A percentile compares a stretch with the other conserved stretches of the same genome.
These are phyloP conservation scores for Aspergillus steynii DNA, from an alignment of 495 filamentous ascomycete species.

Conservation along the genomic window DNA sequence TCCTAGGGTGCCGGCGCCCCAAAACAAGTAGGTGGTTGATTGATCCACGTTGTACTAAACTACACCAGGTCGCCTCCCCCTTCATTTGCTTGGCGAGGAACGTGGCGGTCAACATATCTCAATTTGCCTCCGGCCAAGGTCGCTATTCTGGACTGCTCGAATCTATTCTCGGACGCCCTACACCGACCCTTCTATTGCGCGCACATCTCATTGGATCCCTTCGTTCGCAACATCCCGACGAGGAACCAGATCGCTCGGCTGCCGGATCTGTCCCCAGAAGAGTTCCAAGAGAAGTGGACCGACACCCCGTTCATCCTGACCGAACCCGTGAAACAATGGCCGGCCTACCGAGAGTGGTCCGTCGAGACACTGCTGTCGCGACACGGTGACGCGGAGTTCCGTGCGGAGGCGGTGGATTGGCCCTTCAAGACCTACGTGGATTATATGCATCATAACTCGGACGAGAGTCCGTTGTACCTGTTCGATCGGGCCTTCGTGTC, in stretches of 20 bases:
- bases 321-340: slow-evolving; percentile 80
- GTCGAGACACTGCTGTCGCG: slow-evolving; percentile 59
- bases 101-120: slow-evolving; percentile 83
- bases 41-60: slow-evolving; percentile 1
- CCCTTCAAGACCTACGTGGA: slow-evolving; percentile 72
- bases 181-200: slow-evolving; percentile 92
- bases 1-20: neutral
- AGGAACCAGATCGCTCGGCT: slow-evolving; percentile 74
- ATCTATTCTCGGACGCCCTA: slow-evolving; percentile 87
- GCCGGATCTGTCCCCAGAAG: slow-evolving; percentile 63
- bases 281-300: slow-evolving; percentile 76
- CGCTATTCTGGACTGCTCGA: slow-evolving; percentile 58
- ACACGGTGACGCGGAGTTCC: slow-evolving; percentile 70
- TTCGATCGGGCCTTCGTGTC: slow-evolving; percentile 87
- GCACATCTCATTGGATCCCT: slow-evolving; percentile 66
- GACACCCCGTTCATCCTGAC: slow-evolving; percentile 87
- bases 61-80: slow-evolving; percentile 35
- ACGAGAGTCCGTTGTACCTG: slow-evolving; percentile 91
- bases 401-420: slow-evolving; percentile 96
- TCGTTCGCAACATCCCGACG: slow-evolving; percentile 66
- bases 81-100: slow-evolving; percentile 75
- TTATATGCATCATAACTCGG: slow-evolving; percentile 80
- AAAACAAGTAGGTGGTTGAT: neutral
- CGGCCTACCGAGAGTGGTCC: slow-evolving; percentile 73
- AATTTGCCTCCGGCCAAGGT: slow-evolving; percentile 58